Conservation (phyloP, 2,329 filamentous ascomycete species). For the Aspergillus vadensis region DNA sequence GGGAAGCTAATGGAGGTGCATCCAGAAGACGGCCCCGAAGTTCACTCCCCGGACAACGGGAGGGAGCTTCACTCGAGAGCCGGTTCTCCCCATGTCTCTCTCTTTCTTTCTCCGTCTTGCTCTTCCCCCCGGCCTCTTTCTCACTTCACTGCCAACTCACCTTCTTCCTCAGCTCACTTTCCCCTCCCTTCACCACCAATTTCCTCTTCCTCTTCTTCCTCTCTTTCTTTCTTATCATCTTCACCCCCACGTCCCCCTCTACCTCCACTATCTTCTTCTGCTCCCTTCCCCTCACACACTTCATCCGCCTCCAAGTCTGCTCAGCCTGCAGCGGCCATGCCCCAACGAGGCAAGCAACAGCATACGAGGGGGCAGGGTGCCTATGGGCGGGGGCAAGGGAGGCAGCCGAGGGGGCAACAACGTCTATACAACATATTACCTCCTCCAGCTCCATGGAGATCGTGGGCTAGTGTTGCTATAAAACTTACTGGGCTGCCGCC, state of each 20-base stretch:
- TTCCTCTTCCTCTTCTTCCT: background rate
- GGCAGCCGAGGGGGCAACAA: background rate
- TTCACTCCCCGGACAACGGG: too few species aligned
- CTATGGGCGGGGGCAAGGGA: too few species aligned
- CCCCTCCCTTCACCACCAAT: background rate
- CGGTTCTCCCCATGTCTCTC: background rate
- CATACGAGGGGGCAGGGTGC: too few species aligned
- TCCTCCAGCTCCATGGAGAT: conserved; percentile 35
- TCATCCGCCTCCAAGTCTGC: background rate
- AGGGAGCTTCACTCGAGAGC: too few species aligned
- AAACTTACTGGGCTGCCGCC: conserved; percentile 38
- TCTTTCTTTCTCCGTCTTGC: background rate
- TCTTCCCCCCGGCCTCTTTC: background rate
- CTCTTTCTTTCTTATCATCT: background rate
- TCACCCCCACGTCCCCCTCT: background rate
- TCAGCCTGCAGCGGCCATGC: background rate
- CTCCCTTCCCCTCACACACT: conserved; percentile 4
- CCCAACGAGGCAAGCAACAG: background rate
- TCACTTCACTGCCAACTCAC: background rate
- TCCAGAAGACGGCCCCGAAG: too few species aligned
- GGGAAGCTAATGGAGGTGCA: too few species aligned
- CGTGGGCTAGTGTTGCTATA: conserved; percentile 44
- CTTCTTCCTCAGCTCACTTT: background rate
- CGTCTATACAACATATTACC: background rate
- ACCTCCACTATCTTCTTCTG: background rate